Evolutionary conservation across 441 rosid species (phyloP).

Genomic region (Syzygium malaccense): DNA sequence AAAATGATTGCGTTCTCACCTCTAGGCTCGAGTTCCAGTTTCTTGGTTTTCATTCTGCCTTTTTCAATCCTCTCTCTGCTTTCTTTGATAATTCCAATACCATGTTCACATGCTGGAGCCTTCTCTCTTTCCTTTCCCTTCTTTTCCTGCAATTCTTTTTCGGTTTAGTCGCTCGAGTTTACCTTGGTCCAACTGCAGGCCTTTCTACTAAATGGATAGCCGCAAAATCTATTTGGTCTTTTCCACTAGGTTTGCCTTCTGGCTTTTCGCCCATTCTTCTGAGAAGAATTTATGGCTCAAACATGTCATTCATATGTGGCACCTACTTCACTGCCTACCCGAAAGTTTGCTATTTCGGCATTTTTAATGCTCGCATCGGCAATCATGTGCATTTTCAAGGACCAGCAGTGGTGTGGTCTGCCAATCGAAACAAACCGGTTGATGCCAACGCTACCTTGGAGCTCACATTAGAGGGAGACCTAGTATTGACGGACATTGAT

Average conservation of each 20-base stretch:
- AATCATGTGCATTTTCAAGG: background rate
- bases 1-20: no score
- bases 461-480: background rate
- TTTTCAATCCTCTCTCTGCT: no score
- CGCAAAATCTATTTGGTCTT: fast-evolving
- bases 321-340: background rate
- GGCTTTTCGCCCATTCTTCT: background rate
- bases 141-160: no score
- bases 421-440: slow-evolving; percentile 5
- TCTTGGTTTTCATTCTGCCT: no score
- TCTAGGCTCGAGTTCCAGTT: no score
- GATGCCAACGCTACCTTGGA: background rate
- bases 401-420: slow-evolving; percentile 15
- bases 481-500: background rate
- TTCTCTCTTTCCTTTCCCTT: no score
- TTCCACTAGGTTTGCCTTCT: no score
- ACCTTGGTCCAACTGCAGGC: no score
- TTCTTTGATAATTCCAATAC: no score
- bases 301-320: background rate
- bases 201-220: background rate
- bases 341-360: slow-evolving; percentile 10
- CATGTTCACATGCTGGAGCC: no score
- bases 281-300: background rate
- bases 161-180: no score
- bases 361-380: background rate